phyloP scores from a whole-genome alignment of 1,284 basidiomycete species.

The Taiwanofungus camphoratus region DNA sequence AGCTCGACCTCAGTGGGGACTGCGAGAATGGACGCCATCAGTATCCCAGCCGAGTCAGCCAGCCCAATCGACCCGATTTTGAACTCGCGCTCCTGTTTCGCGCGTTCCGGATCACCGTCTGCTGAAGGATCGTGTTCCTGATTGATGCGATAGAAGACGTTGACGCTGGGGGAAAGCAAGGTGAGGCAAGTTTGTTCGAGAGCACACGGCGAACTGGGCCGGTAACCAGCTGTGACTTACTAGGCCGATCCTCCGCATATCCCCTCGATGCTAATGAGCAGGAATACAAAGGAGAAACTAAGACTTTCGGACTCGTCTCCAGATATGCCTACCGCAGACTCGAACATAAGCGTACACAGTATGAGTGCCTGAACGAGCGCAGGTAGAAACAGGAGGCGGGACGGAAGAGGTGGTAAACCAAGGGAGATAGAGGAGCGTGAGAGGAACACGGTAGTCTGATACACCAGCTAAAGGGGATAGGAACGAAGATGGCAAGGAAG shows the following conservation, averaged over 20 bases:
- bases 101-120: slow-evolving; percentile 46
- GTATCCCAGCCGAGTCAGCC: slow-evolving; percentile 70
- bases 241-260: slow-evolving; percentile 92
- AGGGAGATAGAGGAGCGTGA: slow-evolving; percentile 91
- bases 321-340: slow-evolving; percentile 67
- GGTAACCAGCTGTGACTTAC: slow-evolving; percentile 44
- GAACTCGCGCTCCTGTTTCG: slow-evolving; percentile 77
- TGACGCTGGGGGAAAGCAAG: slow-evolving; percentile 64
- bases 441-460: slow-evolving; percentile 93
- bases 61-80: slow-evolving; percentile 86
- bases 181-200: too few species aligned
- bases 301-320: slow-evolving; percentile 42
- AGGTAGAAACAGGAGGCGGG: slow-evolving; percentile 65
- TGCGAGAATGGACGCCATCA: slow-evolving; percentile 72
- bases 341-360: slow-evolving; percentile 52
- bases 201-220: too few species aligned
- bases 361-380: slow-evolving; percentile 66
- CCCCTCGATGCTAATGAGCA: slow-evolving; percentile 81
- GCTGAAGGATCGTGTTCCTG: slow-evolving; percentile 51
- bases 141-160: slow-evolving; percentile 83
- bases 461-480: slow-evolving; percentile 50
- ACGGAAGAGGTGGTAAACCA: slow-evolving; percentile 80
- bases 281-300: slow-evolving; percentile 64
- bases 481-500: background rate
- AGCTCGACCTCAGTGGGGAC: slow-evolving; percentile 82